Evolutionary conservation across 73 alveolate genomes (phyloP).

Genomic region (Paramecium caudatum): DNA sequence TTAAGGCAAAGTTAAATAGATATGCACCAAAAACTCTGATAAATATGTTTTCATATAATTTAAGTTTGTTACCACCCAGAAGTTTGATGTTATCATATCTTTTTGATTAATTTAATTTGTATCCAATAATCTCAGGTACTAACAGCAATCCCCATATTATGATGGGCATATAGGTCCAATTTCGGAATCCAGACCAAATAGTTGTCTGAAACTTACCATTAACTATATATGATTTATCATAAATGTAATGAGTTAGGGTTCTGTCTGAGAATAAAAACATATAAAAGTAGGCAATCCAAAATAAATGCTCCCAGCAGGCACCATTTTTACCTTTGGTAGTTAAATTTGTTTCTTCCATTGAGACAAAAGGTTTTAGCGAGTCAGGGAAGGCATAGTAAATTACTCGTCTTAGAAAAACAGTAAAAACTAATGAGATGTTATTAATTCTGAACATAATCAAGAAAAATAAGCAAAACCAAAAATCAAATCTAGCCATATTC

Average conservation of each 20-base stretch:
- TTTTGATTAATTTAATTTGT: not conserved
- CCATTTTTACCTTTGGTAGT: constrained; percentile 48
- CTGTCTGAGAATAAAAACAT: not conserved
- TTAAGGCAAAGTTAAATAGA: constrained; percentile 39
- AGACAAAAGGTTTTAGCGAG: not conserved
- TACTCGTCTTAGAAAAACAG: constrained; percentile 13
- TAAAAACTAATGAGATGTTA: constrained; percentile 35
- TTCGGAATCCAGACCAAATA: not conserved
- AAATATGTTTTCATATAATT: constrained; percentile 34
- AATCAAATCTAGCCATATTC: constrained; percentile 41
- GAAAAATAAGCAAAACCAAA: constrained; percentile 57
- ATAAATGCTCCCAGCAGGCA: constrained; percentile 45
- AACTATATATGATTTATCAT: not conserved
- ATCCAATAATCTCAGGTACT: constrained; percentile 38
- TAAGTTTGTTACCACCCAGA: not conserved
- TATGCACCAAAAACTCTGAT: constrained; percentile 20
- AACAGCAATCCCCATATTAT: not conserved
- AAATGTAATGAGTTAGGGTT: constrained; percentile 17
- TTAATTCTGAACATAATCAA: constrained; percentile 37
- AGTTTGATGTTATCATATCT: constrained; percentile 15
- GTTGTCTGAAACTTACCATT: constrained; percentile 21
- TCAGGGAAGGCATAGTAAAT: constrained; percentile 40
- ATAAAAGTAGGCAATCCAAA: constrained; percentile 42
- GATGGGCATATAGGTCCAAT: not conserved
- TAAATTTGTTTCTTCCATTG: constrained; percentile 50